Conservation (phyloP, 495 filamentous ascomycete species). For the Annulohypoxylon moriforme region DNA sequence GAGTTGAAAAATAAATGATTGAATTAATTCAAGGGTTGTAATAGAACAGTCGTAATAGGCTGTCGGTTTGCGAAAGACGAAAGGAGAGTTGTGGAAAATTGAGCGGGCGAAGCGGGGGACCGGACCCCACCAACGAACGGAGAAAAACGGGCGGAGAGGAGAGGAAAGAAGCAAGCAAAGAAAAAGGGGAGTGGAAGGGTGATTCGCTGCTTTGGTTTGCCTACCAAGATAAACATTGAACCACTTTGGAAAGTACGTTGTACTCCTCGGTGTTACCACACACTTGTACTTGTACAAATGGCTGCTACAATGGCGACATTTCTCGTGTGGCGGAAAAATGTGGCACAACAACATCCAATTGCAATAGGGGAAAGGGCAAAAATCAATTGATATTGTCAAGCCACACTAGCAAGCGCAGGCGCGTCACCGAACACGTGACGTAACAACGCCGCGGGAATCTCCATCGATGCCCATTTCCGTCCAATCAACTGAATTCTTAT, state of each 20-base stretch:
- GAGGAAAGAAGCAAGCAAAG: slow-evolving; percentile 26
- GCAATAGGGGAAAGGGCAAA: not conserved
- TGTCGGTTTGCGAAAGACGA: slow-evolving; percentile 1
- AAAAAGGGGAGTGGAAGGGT: not conserved
- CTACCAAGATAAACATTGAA: not conserved
- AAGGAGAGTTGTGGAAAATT: slow-evolving; percentile 38
- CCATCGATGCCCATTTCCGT: slow-evolving; percentile 20
- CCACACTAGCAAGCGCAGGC: slow-evolving; percentile 26
- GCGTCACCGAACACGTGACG: slow-evolving; percentile 42
- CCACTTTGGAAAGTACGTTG: slow-evolving; percentile 8
- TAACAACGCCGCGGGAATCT: slow-evolving; percentile 39
- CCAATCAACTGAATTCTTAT: slow-evolving; percentile 34
- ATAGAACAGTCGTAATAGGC: slow-evolving; percentile 29
- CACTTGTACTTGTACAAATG: slow-evolving; percentile 7
- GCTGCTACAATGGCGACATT: not conserved
- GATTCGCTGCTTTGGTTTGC: not conserved
- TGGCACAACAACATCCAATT: slow-evolving; percentile 8
- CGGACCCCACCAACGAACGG: slow-evolving; percentile 9
- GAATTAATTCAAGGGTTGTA: slow-evolving; percentile 1
- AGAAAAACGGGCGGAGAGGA: slow-evolving; percentile 37
- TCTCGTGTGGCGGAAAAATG: slow-evolving; percentile 4
- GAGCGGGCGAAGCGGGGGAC: slow-evolving; percentile 42
- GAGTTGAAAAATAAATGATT: slow-evolving; percentile 20
- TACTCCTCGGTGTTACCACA: not conserved
- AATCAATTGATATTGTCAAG: slow-evolving; percentile 20